Base-by-base conservation (phyloP, 2,329 filamentous ascomycete species). In the Chaetomium sp. region DNA sequence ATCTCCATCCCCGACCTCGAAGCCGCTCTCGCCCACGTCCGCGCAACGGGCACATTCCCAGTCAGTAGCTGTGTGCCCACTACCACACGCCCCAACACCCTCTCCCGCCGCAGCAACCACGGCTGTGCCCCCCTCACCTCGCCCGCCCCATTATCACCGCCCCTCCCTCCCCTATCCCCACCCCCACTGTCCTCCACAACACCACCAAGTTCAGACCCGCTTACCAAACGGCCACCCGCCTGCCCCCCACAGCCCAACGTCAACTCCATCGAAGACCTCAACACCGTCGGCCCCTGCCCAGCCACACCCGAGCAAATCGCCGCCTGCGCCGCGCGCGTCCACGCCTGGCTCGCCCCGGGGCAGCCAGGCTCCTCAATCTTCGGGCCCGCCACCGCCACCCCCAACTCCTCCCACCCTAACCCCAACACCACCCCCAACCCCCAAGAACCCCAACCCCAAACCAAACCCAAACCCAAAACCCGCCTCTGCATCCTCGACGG, bases 401-500 rank as follows among this genome's bases (percentile, higher is more conserved):
- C 6, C 6, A 6, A 29, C 6, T 29, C 27, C 27, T 29, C 27
- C 27, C 3, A 29, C 27, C 3, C 27, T 6, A 29, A 29, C 27
- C 65, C 21, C 59, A 2, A 5, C 16, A 42, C n/a, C 29, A 4
- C 19, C 53, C 3, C n/a, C n/a, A 23, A 9, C 33, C 27, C 27
- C 27, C 27, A 29, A 29, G 27, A 29, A 9, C 38, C 16, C 16
- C 38, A 42, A 42, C 38, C 33, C 33, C 62, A 25, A 55, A 5
- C 27, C 27, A 29, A 29, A 29, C 27, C 27, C 21, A 9, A 16
- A 4, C 21, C 10, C 3, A 64, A 60, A 16, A 51, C 35, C 57
- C 27, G 69, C 0, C 80, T 95, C 29, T 93, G 88, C 66, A 82
- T 98, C 63, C 82, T 97, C 2, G 94, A 98, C 73, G 94, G 94